Evolutionary conservation across 2,329 filamentous ascomycete species (phyloP).

Genomic region (Botrytis tulipae): DNA sequence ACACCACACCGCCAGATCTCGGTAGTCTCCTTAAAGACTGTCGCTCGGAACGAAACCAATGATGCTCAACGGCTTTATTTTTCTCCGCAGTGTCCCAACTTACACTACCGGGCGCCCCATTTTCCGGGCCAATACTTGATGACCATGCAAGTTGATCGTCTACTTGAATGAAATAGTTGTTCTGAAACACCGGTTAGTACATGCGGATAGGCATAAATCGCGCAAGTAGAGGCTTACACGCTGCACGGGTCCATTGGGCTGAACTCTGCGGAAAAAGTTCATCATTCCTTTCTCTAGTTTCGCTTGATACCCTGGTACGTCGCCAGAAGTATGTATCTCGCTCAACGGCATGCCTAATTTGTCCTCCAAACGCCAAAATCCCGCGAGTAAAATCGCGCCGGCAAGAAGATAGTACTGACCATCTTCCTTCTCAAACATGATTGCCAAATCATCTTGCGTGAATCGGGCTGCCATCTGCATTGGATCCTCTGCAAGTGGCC

Average conservation of each 20-base stretch:
- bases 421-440: constrained; percentile 76
- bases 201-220: constrained; percentile 19
- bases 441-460: constrained; percentile 77
- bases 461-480: constrained; percentile 73
- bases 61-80: constrained; percentile 67
- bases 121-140: constrained; percentile 71
- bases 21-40: constrained; percentile 62
- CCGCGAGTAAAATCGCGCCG: constrained; percentile 71
- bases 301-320: constrained; percentile 69
- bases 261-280: constrained; percentile 74
- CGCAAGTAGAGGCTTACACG: constrained; percentile 32
- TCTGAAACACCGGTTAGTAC: constrained; percentile 46
- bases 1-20: constrained; percentile 53
- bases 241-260: constrained; percentile 61
- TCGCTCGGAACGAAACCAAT: constrained; percentile 70
- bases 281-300: constrained; percentile 77
- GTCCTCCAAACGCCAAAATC: constrained; percentile 80
- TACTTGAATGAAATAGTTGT: constrained; percentile 88
- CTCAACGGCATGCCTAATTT: constrained; percentile 78
- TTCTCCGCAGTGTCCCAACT: constrained; percentile 78
- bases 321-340: constrained; percentile 75
- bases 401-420: constrained; percentile 80
- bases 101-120: constrained; percentile 50
- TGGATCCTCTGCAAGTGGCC: constrained; percentile 70
- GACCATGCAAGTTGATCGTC: constrained; percentile 77